Base-by-base conservation (phyloP, 176 grass and related monocot species). In the Triticum timopheevii region DNA sequence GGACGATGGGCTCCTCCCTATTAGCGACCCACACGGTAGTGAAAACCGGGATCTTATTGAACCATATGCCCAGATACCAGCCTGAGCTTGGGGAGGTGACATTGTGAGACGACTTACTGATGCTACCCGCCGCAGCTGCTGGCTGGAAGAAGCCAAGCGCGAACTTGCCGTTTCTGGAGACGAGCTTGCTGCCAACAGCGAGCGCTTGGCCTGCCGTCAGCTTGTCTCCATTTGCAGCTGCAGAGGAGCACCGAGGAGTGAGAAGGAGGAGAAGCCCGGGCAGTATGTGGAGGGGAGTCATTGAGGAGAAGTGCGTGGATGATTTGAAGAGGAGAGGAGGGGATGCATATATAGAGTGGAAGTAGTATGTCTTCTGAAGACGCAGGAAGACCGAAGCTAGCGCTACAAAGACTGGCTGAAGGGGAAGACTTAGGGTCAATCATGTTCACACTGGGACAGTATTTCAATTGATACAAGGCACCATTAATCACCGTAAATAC, bases 121-220 rank as follows among this genome's bases (percentile, higher is more conserved):
- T 62, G 22, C 6, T 24, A 2, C 59, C 3, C 7, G 9, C 59
- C 3, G 8, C 59, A 93, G 85, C 38, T 33, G 88, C 49, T 33
- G 56, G 34, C 23, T 74, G 71, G 23, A 74, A 74, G 71, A 74
- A 74, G 71, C 71, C 71, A 4, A 74, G 71, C 13, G 71, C 42
- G 71, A 74, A 74, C 71, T 74, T 74, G 23, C 71, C 42, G 4
- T 74, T 74, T 49, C 40, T 74, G 15, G 71, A 74, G 71, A 74
- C 12, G 13, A 74, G 40, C 42, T 17, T 74, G 42, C 87, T 81
- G 34, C 80, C 63, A 20, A 34, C 20, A 35, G 24, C 13, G 36
- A 83, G 80, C 3, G 4, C 73, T 36, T 88, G 81, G 6, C 74
- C 74, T 76, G 33, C 61, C 8, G 11, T 3, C 34, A 87, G 70